Evolutionary conservation across 768 basidiomycete genomes (phyloP).

Genomic region (Boletellus sp.): DNA sequence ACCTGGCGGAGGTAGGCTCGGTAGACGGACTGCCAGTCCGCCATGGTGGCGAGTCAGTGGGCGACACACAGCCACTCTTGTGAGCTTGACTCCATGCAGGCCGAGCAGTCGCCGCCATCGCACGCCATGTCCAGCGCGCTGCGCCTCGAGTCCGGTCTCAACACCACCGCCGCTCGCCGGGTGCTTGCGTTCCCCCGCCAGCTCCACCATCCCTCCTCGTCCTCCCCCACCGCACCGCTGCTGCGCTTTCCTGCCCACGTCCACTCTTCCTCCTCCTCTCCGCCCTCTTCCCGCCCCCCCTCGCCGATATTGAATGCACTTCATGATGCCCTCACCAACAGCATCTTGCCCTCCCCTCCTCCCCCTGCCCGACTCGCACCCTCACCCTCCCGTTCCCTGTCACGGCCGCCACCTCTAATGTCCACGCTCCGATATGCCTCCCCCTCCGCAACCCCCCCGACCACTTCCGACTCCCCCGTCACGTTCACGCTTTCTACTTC

Average conservation of each 20-base stretch:
- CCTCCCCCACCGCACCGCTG: slow-evolving; percentile 11
- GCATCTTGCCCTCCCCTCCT: slow-evolving; percentile 38
- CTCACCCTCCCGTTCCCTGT: slow-evolving; percentile 29
- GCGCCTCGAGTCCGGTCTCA: neutral
- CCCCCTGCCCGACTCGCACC: slow-evolving; percentile 42
- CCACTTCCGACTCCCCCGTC: slow-evolving; percentile 18
- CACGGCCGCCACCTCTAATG: slow-evolving; percentile 49
- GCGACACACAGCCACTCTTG: slow-evolving; percentile 15
- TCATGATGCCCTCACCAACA: slow-evolving; percentile 45
- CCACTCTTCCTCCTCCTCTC: neutral
- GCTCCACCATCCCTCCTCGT: slow-evolving; percentile 7
- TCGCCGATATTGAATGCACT: slow-evolving; percentile 40
- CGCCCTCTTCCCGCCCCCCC: slow-evolving; percentile 27
- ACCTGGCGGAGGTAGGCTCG: slow-evolving; percentile 40
- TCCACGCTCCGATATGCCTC: slow-evolving; percentile 57
- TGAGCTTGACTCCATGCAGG: neutral
- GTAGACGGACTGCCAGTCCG: slow-evolving; percentile 32
- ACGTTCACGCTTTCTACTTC: slow-evolving; percentile 13
- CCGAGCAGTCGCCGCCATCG: slow-evolving; percentile 9
- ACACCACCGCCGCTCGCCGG: too few relatives aligned
- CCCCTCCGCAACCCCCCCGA: slow-evolving; percentile 59
- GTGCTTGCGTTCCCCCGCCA: slow-evolving; percentile 16
- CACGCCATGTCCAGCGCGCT: slow-evolving; percentile 3
- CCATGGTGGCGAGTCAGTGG: too few relatives aligned
- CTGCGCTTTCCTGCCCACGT: slow-evolving; percentile 15